Conservation (phyloP, 2,329 filamentous ascomycete genomes). For the Fusarium equiseti region DNA sequence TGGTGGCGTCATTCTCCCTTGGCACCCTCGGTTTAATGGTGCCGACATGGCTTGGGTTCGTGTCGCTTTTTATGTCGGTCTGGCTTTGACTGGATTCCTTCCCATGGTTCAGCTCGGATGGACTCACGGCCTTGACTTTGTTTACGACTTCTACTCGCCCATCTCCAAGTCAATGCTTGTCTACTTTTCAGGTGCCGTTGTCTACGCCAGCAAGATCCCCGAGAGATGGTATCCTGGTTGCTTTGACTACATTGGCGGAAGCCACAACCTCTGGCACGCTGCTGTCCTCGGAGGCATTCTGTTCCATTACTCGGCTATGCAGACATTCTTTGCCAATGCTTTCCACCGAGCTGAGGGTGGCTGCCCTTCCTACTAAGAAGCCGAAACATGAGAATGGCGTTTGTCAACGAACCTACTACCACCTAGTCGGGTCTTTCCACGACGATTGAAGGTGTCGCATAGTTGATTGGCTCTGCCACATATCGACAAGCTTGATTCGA, state of each 20-base stretch:
- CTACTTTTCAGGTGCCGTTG: conserved; percentile 84
- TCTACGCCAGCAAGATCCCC: conserved; percentile 93
- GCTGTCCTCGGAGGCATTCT: conserved; percentile 94
- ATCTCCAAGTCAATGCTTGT: conserved; percentile 88
- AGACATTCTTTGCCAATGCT: conserved; percentile 87
- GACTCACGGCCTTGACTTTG: conserved; percentile 82
- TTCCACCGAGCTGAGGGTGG: conserved; percentile 75
- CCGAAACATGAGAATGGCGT: background rate
- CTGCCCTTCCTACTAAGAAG: conserved; percentile 64
- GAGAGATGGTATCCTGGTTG: conserved; percentile 92
- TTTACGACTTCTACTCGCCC: conserved; percentile 89
- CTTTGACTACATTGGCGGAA: conserved; percentile 95
- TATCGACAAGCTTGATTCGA: background rate
- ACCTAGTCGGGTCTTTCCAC: background rate
- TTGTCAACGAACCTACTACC: background rate
- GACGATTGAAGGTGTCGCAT: background rate
- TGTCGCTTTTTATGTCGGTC: conserved; percentile 89
- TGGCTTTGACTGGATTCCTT: conserved; percentile 89
- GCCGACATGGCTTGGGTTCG: conserved; percentile 92
- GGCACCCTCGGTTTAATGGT: conserved; percentile 95
- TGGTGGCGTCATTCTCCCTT: conserved; percentile 90
- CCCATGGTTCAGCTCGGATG: conserved; percentile 86
- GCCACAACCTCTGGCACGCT: conserved; percentile 97
- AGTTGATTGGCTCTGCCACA: background rate
- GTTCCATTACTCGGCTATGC: conserved; percentile 98